Evolutionary conservation across 495 filamentous ascomycete genomes (phyloP).

Genomic region (Clohesyomyces aquaticus): DNA sequence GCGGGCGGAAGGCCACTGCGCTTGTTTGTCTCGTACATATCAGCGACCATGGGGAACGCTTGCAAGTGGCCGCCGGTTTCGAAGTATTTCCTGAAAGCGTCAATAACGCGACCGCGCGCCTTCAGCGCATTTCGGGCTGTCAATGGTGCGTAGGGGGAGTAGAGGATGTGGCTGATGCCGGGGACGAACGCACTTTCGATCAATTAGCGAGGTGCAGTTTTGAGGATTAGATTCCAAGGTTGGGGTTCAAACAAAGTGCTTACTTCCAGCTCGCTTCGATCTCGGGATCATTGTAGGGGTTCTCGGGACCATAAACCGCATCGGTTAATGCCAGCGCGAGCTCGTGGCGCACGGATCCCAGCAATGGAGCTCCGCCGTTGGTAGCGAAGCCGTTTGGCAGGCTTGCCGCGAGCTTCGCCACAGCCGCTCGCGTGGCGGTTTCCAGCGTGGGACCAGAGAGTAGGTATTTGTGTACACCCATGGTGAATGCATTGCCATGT

Average conservation of each 20-base stretch:
- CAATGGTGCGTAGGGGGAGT: conserved; percentile 3
- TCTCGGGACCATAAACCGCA: conserved; percentile 55
- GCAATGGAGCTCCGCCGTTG: conserved; percentile 15
- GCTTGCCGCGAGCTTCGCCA: conserved; percentile 49
- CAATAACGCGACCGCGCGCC: conserved; percentile 5
- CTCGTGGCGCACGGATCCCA: conserved; percentile 39
- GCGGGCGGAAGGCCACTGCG: neutral
- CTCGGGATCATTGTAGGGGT: conserved; percentile 51
- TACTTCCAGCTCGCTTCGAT: conserved; percentile 51
- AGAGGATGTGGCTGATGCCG: conserved; percentile 18
- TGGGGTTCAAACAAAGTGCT: too few species aligned
- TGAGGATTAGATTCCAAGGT: too few species aligned
- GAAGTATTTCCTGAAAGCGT: conserved; percentile 16
- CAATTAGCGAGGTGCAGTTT: too few species aligned
- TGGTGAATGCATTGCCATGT: neutral
- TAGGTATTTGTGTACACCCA: conserved; percentile 16
- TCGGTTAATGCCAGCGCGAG: conserved; percentile 54
- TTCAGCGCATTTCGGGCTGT: conserved; percentile 6
- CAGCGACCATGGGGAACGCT: conserved; percentile 11
- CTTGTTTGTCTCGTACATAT: neutral
- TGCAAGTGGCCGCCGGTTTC: conserved; percentile 9
- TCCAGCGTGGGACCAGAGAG: neutral
- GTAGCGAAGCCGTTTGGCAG: conserved; percentile 36
- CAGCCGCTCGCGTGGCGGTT: conserved; percentile 32
- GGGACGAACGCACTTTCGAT: too few species aligned